Base-by-base conservation (phyloP, 148 eudicot species). In the Rhododendron henanense region DNA sequence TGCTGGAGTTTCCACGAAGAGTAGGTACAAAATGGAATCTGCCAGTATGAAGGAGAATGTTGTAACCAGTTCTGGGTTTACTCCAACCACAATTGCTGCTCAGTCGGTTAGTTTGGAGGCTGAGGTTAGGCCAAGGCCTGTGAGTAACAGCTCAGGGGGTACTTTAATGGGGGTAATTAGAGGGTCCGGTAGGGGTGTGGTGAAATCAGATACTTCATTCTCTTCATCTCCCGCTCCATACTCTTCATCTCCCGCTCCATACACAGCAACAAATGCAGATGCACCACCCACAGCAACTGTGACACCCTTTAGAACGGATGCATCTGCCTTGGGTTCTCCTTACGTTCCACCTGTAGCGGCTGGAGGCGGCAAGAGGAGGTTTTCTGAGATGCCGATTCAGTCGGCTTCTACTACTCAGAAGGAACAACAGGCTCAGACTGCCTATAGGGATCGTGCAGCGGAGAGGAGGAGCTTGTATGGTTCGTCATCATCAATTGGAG, bases 401-500 rank as follows among this genome's bases (percentile, higher is more conserved):
- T 75, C 93, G 4, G 90, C 90, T 85, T 85, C 91, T 86, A 44
- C 83, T 82, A 10, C 75, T 33, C 90, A 86, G 71, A 94, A 88
- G 86, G 99, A 94, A 84, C 98, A 92, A 71, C 76, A 71, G 76
- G 86, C 92, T 81, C 95, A 94, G 74, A 87, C 93, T 23, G 84
- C 93, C 50, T 97, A 97, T 79, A 91, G 99, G 78, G 99, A 97
- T 84, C 99, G 99, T 81, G 99, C 99, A 25, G 99, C 99, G 48
- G 99, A 97, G 89, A 88, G 99, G 89, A 95, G 99, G 89, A 97
- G 90, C 86, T 94, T 97, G 92, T 97, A 97, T 87, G 98, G 98
- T 79, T 93, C 97, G 76, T 92, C 96, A 11, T 82, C 91, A 45
- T 90, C 96, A 81, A 90, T 91, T 88, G 95, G 92, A 81, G 94